Conservation (phyloP, 2,329 filamentous ascomycete species). For the Colletotrichum tanaceti region DNA sequence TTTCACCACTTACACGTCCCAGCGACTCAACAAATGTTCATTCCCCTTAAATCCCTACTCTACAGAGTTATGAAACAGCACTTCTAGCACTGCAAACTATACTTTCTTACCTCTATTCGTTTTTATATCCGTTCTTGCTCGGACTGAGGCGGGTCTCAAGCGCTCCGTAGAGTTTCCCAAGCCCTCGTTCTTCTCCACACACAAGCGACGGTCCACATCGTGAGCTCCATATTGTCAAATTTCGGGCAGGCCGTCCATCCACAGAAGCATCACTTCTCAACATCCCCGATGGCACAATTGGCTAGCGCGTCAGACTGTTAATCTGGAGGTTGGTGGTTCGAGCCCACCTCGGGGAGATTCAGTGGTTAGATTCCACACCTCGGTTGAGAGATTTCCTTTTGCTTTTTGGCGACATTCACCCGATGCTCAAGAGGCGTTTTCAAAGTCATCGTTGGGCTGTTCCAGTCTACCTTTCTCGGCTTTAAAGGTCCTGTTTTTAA, state of each 20-base stretch:
- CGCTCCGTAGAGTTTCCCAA: no score
- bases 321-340: slow-evolving; percentile 41
- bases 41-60: no score
- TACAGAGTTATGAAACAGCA: no score
- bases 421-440: no score
- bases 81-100: not conserved
- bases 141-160: not conserved
- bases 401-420: not conserved
- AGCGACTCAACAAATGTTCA: no score
- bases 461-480: no score
- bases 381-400: slow-evolving; percentile 6
- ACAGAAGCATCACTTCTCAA: slow-evolving; percentile 17
- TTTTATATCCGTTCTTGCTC: no score
- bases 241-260: not conserved
- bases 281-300: slow-evolving; percentile 40
- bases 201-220: not conserved
- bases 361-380: slow-evolving; percentile 21
- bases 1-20: no score
- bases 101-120: not conserved
- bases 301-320: slow-evolving; percentile 40
- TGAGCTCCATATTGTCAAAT: slow-evolving; percentile 28
- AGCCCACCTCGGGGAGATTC: slow-evolving; percentile 38
- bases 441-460: no score
- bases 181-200: slow-evolving; percentile 4
- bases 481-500: no score